phyloP scores from a whole-genome alignment of 805 yeast species.

The Candida tibetensis region DNA sequence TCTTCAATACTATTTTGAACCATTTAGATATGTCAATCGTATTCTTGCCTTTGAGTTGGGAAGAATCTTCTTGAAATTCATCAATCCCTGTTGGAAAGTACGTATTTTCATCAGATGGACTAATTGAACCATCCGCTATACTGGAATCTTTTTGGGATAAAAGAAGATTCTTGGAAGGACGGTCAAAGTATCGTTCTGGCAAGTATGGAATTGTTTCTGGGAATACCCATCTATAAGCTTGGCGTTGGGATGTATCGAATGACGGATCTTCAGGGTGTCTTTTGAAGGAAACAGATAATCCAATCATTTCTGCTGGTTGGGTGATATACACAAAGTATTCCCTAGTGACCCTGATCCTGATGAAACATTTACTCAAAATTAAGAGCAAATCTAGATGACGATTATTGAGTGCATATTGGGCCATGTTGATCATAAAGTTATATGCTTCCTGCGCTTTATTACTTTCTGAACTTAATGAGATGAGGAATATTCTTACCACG shows the following conservation, averaged over 20 bases:
- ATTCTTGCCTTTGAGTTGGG: neutral
- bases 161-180: conserved; percentile 31
- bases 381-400: conserved; percentile 40
- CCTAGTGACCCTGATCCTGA: conserved; percentile 51
- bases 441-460: conserved; percentile 29
- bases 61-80: neutral
- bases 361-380: conserved; percentile 49
- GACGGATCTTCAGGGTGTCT: conserved; percentile 39
- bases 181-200: conserved; percentile 41
- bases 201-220: conserved; percentile 57
- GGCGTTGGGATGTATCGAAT: conserved; percentile 16
- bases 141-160: neutral
- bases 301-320: conserved; percentile 60
- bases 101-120: neutral
- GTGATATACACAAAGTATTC: conserved; percentile 47
- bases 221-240: conserved; percentile 47
- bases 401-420: conserved; percentile 32
- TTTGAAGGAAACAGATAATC: conserved; percentile 57
- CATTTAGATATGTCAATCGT: conserved; percentile 37
- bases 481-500: conserved; percentile 23
- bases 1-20: conserved; percentile 47
- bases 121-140: too few species aligned
- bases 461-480: conserved; percentile 19
- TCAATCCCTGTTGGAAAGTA: neutral
- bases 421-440: conserved; percentile 32